A percentile compares a stretch with the other conserved stretches of the same genome.
Conservation (phyloP, 805 yeast species). For the Maudiozyma bulderi region DNA sequence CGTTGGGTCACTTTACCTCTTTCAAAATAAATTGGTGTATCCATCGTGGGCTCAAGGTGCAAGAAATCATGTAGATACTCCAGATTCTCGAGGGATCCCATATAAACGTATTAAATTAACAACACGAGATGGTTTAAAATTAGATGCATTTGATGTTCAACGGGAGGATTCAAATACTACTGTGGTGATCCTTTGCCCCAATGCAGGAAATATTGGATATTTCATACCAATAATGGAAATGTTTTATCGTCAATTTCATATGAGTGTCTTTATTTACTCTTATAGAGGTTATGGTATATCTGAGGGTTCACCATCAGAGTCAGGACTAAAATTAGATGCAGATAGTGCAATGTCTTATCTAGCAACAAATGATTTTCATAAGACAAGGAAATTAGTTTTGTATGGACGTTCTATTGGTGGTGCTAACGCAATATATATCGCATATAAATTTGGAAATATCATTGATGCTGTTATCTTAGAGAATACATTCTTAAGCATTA, state of each 20-base stretch:
- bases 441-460: conserved; percentile 42
- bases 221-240: conserved; percentile 70
- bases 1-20: conserved; percentile 46
- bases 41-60: conserved; percentile 78
- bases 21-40: conserved; percentile 64
- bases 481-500: conserved; percentile 73
- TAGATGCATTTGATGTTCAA: conserved; percentile 50
- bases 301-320: conserved; percentile 66
- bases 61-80: conserved; percentile 60
- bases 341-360: conserved; percentile 57
- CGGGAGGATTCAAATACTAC: conserved; percentile 41
- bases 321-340: conserved; percentile 76
- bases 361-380: conserved; percentile 39
- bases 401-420: conserved; percentile 94
- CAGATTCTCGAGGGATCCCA: conserved; percentile 56
- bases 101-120: conserved; percentile 50
- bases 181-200: conserved; percentile 72
- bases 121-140: conserved; percentile 60
- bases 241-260: conserved; percentile 50
- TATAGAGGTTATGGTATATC: conserved; percentile 88
- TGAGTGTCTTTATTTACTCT: conserved; percentile 76
- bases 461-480: conserved; percentile 67
- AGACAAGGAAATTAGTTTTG: conserved; percentile 44
- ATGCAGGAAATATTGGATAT: conserved; percentile 94
- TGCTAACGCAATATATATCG: conserved; percentile 81